These are phyloP conservation scores for Ceratobasidium sp. DNA, from an alignment of 1,284 basidiomycete species.

Conservation along the genomic window DNA sequence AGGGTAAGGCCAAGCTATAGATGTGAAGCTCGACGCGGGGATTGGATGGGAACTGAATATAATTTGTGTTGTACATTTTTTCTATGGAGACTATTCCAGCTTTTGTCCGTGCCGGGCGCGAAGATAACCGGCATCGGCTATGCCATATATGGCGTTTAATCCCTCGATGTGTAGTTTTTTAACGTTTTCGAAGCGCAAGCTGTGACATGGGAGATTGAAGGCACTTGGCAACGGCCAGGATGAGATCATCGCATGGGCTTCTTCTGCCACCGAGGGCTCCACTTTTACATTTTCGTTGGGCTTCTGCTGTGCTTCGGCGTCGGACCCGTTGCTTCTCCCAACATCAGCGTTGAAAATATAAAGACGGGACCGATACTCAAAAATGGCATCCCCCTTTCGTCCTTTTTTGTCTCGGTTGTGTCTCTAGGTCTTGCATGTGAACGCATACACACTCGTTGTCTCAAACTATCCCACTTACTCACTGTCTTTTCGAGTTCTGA, in stretches of 20 bases:
- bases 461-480: slow-evolving; percentile 9
- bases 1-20: slow-evolving; percentile 73
- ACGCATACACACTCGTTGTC: slow-evolving; percentile 34
- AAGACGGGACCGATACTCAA: background rate
- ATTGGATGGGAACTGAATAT: slow-evolving; percentile 11
- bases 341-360: slow-evolving; percentile 6
- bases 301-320: slow-evolving; percentile 24
- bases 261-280: slow-evolving; percentile 25
- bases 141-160: background rate
- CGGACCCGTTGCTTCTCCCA: background rate
- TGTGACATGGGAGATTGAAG: slow-evolving; percentile 40
- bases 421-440: slow-evolving; percentile 17
- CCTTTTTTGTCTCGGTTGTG: slow-evolving; percentile 13
- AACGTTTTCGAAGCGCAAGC: slow-evolving; percentile 42
- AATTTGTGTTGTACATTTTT: slow-evolving; percentile 13
- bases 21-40: background rate
- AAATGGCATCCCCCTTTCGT: slow-evolving; percentile 16
- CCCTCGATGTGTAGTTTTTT: slow-evolving; percentile 18
- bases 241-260: slow-evolving; percentile 29
- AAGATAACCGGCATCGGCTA: slow-evolving; percentile 52
- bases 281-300: slow-evolving; percentile 36
- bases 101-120: slow-evolving; percentile 14
- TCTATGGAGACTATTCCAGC: background rate
- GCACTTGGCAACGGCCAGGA: slow-evolving; percentile 30
- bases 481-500: slow-evolving; percentile 16